phyloP scores from a whole-genome alignment of 1,284 basidiomycete species.

The Anthracocystis panici-leucophaei region DNA sequence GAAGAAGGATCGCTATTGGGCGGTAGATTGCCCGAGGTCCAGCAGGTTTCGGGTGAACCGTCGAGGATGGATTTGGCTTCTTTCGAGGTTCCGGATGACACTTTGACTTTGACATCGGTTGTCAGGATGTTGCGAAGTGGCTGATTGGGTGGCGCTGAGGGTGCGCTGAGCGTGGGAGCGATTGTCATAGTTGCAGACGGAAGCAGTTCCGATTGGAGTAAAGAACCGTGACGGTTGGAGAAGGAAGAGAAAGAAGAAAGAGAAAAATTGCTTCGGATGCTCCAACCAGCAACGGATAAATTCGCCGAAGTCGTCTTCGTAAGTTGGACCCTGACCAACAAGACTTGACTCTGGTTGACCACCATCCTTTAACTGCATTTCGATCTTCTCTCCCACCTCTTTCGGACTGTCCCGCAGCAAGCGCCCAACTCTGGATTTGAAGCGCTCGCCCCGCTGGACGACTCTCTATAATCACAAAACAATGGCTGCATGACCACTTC shows the following conservation, averaged over 20 bases:
- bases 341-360: no score
- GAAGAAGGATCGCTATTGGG: conserved; percentile 30
- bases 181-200: conserved; percentile 18
- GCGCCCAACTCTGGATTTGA: background rate
- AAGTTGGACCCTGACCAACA: no score
- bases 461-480: background rate
- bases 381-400: no score
- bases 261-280: background rate
- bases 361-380: no score
- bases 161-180: conserved; percentile 25
- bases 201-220: background rate
- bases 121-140: conserved; percentile 37
- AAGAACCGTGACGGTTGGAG: background rate
- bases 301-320: no score
- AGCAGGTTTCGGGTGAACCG: conserved; percentile 46
- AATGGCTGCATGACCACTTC: conserved; percentile 14
- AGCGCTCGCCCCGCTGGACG: background rate
- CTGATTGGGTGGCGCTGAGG: conserved; percentile 2
- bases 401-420: background rate
- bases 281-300: no score
- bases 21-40: conserved; percentile 46
- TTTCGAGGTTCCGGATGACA: conserved; percentile 46
- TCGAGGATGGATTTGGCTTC: conserved; percentile 46
- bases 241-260: background rate
- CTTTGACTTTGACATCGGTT: conserved; percentile 37